Percentiles rank a stretch among this genome's conserved stretches.
These are phyloP conservation scores for Craspedostauros australis DNA, from an alignment of 108 stramenopile genomes.

Conservation along the genomic window DNA sequence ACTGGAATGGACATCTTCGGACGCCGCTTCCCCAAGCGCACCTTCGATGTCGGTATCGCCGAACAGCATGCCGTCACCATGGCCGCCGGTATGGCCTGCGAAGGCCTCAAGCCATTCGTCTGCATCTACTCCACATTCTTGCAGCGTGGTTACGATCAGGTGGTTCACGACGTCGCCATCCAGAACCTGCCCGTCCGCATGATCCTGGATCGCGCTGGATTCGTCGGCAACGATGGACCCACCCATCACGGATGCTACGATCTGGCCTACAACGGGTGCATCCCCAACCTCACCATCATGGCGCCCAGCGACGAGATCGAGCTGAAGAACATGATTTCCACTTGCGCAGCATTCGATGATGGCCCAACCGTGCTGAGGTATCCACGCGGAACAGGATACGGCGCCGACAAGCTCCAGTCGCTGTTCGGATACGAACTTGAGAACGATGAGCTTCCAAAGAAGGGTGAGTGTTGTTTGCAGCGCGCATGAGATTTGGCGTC, in stretches of 20 bases:
- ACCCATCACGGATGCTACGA: constrained; percentile 96
- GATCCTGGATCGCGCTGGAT: constrained; percentile 92
- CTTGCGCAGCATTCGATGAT: constrained; percentile 83
- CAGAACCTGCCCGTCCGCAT: constrained; percentile 95
- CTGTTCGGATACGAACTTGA: constrained; percentile 84
- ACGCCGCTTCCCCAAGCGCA: constrained; percentile 91
- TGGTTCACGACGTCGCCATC: constrained; percentile 94
- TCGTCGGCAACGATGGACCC: constrained; percentile 96
- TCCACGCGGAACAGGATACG: constrained; percentile 93
- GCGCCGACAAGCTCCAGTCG: constrained; percentile 75
- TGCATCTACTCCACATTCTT: constrained; percentile 97
- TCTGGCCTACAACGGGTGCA: constrained; percentile 88
- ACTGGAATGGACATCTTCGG: constrained; percentile 99
- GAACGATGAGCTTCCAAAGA: constrained; percentile 69
- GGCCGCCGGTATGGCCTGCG: constrained; percentile 95
- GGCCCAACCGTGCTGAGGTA: constrained; percentile 86
- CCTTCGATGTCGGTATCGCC: constrained; percentile 97
- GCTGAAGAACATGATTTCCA: constrained; percentile 91
- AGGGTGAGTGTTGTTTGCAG: constrained; percentile 42
- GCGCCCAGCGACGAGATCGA: constrained; percentile 93
- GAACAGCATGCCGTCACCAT: constrained; percentile 98
- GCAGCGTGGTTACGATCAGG: constrained; percentile 97
- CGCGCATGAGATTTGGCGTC: background rate
- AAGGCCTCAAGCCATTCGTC: constrained; percentile 95
- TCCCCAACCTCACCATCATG: constrained; percentile 94